phyloP scores from a whole-genome alignment of 495 filamentous ascomycete species.

The Penicillium bialowiezense region DNA sequence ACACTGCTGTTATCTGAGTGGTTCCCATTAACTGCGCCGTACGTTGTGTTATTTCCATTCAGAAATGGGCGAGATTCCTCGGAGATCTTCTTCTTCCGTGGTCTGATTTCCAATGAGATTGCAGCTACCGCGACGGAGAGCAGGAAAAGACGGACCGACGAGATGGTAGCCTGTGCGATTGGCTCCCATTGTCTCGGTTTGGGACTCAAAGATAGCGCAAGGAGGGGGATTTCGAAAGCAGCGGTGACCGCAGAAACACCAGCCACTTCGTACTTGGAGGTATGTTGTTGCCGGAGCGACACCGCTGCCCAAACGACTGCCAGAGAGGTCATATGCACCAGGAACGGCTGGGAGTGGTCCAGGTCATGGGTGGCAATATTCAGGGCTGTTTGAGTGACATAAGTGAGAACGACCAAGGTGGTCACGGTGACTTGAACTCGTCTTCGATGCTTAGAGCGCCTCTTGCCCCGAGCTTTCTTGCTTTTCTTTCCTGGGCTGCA shows the following conservation, averaged over 20 bases:
- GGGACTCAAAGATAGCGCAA: constrained; percentile 3
- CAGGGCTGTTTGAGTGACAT: constrained; percentile 1
- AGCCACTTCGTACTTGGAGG: constrained; percentile 5
- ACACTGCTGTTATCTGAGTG: constrained; percentile 1
- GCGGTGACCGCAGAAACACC: constrained; percentile 5
- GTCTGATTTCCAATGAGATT: not conserved
- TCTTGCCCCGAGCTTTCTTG: not conserved
- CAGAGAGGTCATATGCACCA: constrained; percentile 10
- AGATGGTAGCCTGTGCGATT: constrained; percentile 3
- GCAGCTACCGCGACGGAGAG: not conserved
- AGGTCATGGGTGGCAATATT: constrained; percentile 1
- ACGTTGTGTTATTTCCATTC: not conserved
- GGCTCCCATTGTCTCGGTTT: constrained; percentile 5
- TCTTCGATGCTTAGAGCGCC: not conserved
- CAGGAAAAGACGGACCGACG: not conserved
- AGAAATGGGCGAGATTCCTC: constrained; percentile 5
- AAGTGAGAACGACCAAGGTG: constrained; percentile 3
- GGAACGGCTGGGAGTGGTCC: constrained; percentile 2
- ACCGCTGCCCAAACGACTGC: constrained; percentile 1
- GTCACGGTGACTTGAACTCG: not conserved
- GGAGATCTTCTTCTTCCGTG: not conserved
- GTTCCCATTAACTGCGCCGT: not conserved
- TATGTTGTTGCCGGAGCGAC: constrained; percentile 2
- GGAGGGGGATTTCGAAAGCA: constrained; percentile 9
- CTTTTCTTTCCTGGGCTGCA: not conserved